Percentiles rank a stretch among this genome's conserved stretches.
phyloP scores from a whole-genome alignment of 116 monocot species.

The Thalassia testudinum region DNA sequence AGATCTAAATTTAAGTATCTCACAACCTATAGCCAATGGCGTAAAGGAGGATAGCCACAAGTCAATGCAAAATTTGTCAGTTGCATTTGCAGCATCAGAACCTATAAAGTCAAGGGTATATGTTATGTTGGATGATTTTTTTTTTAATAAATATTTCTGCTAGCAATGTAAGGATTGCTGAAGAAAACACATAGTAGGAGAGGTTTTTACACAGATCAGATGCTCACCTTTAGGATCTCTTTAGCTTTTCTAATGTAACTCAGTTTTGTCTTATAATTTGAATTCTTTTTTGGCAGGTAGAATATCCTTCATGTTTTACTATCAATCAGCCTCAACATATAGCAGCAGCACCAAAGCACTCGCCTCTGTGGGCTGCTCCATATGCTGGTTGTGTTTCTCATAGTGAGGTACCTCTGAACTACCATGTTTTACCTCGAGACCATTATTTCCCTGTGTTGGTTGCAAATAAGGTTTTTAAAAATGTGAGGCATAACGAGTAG shows the following conservation, averaged over 20 bases:
- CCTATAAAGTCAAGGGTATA: slow-evolving; percentile 23
- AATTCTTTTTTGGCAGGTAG: not conserved
- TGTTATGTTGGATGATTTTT: slow-evolving; percentile 1
- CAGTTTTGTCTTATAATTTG: not conserved
- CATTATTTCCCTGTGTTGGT: not conserved
- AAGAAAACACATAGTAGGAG: not conserved
- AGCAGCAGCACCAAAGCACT: not conserved
- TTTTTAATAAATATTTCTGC: not conserved
- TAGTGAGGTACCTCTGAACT: not conserved
- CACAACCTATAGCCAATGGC: slow-evolving; percentile 34
- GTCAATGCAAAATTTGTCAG: slow-evolving; percentile 15
- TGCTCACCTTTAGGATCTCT: not conserved
- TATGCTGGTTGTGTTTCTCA: not conserved
- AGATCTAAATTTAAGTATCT: slow-evolving; percentile 69
- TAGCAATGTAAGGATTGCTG: not conserved
- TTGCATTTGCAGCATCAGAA: slow-evolving; percentile 18
- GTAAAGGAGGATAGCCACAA: slow-evolving; percentile 17
- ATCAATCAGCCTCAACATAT: not conserved
- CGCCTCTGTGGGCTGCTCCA: not conserved
- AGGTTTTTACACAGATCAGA: not conserved
- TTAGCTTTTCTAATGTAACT: not conserved
- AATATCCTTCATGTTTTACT: slow-evolving; percentile 1
- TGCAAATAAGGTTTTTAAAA: too few relatives aligned
- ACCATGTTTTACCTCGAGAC: not conserved
- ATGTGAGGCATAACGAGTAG: too few relatives aligned